These are phyloP conservation scores for Exserohilum turcica DNA, from an alignment of 2,329 filamentous ascomycete species.

Conservation along the genomic window DNA sequence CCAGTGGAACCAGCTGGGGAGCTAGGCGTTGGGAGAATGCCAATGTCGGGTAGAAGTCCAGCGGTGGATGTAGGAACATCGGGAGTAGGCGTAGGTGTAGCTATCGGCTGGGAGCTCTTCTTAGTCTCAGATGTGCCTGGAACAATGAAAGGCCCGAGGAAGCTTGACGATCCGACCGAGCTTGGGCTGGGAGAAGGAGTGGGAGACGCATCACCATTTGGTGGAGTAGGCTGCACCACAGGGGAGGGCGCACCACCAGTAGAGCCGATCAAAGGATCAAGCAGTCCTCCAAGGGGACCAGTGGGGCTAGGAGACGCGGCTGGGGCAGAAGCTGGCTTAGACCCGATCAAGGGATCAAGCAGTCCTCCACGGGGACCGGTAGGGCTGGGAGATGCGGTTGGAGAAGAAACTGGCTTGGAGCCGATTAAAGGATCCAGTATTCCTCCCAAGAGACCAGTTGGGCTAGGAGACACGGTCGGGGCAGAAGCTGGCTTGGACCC, in stretches of 20 bases:
- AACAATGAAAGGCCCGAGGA: conserved; percentile 32
- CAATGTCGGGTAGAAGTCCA: background rate
- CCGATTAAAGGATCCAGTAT: too few relatives aligned
- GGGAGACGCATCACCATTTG: conserved; percentile 13
- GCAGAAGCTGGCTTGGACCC: background rate
- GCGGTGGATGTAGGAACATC: conserved; percentile 6
- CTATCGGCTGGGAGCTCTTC: conserved; percentile 13
- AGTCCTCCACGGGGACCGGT: background rate
- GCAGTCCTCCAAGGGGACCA: conserved; percentile 8
- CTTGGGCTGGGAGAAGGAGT: conserved; percentile 12
- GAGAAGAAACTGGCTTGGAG: too few relatives aligned
- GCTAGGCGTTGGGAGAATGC: conserved; percentile 14
- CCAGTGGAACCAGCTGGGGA: conserved; percentile 28
- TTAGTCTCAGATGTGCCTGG: conserved; percentile 29
- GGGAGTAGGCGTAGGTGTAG: conserved; percentile 15
- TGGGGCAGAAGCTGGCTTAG: conserved; percentile 2
- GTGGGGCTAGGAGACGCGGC: conserved; percentile 5
- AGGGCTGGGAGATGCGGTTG: conserved; percentile 2
- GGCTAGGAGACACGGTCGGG: too few relatives aligned
- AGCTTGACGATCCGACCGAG: conserved; percentile 21
- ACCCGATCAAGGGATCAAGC: too few relatives aligned
- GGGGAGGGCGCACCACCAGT: conserved; percentile 27
- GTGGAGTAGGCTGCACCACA: conserved; percentile 26
- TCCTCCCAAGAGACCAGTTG: too few relatives aligned
- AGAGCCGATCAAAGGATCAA: conserved; percentile 24